These are phyloP conservation scores for Penicillium waksmanii DNA, from an alignment of 495 filamentous ascomycete species.

Conservation along the genomic window DNA sequence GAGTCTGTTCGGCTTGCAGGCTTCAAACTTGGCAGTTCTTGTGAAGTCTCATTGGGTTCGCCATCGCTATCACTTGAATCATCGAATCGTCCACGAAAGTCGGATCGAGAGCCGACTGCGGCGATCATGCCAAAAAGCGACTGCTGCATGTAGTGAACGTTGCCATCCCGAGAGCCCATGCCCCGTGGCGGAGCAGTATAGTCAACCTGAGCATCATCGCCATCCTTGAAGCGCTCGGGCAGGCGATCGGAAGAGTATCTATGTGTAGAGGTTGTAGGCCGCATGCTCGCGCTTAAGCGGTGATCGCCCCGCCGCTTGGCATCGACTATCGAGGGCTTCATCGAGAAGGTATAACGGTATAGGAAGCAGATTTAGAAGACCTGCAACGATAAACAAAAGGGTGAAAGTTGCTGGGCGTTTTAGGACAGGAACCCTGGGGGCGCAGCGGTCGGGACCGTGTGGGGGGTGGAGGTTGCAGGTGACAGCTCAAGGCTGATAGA, in stretches of 20 bases:
- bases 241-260: slow-evolving; percentile 69
- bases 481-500: slow-evolving; percentile 30
- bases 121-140: slow-evolving; percentile 93
- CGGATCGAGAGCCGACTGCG: slow-evolving; percentile 78
- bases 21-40: slow-evolving; percentile 13
- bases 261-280: slow-evolving; percentile 34
- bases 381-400: neutral
- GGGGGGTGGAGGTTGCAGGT: slow-evolving; percentile 24
- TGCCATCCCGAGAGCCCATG: slow-evolving; percentile 40
- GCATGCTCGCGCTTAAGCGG: slow-evolving; percentile 40
- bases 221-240: slow-evolving; percentile 76
- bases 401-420: neutral
- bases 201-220: slow-evolving; percentile 74
- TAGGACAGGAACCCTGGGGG: neutral
- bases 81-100: slow-evolving; percentile 81
- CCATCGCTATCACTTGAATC: slow-evolving; percentile 81
- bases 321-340: slow-evolving; percentile 41
- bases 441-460: slow-evolving; percentile 4
- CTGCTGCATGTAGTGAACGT: slow-evolving; percentile 80
- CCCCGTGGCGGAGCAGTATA: slow-evolving; percentile 61
- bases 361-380: neutral
- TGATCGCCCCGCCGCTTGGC: slow-evolving; percentile 36
- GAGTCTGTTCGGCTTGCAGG: slow-evolving; percentile 16
- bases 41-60: slow-evolving; percentile 42
- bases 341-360: slow-evolving; percentile 21